Conservation (phyloP, 345 rosid genomes). For the Lepidium didymum region DNA sequence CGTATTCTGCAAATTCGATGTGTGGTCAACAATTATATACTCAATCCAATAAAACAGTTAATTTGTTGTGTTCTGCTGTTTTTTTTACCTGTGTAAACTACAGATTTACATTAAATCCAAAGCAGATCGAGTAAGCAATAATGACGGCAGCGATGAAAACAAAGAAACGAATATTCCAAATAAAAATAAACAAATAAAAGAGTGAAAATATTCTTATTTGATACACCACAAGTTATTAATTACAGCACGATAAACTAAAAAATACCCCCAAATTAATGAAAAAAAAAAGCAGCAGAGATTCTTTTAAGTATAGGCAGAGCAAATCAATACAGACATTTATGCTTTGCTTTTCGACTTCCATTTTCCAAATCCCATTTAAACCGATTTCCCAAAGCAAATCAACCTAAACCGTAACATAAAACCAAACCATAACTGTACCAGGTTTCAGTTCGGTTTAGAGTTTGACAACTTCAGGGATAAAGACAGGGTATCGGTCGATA, state of each 20-base stretch:
- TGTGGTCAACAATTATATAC: no score
- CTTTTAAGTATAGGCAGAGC: slow-evolving; percentile 16
- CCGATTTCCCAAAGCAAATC: slow-evolving; percentile 11
- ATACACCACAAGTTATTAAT: no score
- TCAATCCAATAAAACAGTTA: no score
- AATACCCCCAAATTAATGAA: neutral
- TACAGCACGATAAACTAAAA: slow-evolving; percentile 24
- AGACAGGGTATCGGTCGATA: no score
- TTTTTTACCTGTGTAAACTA: neutral
- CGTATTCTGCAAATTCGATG: no score
- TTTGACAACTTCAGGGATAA: slow-evolving; percentile 70
- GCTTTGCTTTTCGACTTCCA: slow-evolving; percentile 8
- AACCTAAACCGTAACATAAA: no score
- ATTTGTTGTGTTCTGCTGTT: neutral
- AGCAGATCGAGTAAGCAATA: neutral
- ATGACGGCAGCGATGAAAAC: slow-evolving; percentile 13
- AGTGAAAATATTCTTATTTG: slow-evolving; percentile 4
- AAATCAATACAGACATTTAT: slow-evolving; percentile 21
- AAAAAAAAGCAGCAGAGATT: slow-evolving; percentile 6
- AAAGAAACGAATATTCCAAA: neutral
- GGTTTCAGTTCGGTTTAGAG: slow-evolving; percentile 28
- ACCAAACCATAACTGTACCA: no score
- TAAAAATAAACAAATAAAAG: neutral
- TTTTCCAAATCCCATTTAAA: neutral
- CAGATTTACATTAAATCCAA: neutral